Conservation (phyloP, 148 eudicot species). For the Camellia sinensis region DNA sequence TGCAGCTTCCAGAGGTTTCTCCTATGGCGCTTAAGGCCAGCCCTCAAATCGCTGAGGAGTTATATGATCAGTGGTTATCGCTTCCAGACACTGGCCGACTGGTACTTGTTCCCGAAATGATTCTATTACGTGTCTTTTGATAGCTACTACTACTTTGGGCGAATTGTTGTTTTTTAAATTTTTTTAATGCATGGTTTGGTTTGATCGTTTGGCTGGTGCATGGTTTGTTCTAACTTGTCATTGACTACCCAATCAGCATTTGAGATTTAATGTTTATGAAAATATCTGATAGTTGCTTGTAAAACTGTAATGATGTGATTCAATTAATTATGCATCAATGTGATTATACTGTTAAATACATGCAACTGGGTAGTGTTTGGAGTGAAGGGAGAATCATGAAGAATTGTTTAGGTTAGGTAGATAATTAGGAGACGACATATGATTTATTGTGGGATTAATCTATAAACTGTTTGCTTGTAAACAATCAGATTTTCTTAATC, state of each 20-base stretch:
- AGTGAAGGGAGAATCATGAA: not conserved
- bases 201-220: not conserved
- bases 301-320: not conserved
- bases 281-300: not conserved
- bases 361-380: not conserved
- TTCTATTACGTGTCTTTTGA: not conserved
- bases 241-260: not conserved
- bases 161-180: not conserved
- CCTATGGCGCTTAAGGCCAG: conserved; percentile 30
- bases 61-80: conserved; percentile 34
- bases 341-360: not conserved
- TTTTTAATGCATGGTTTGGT: not conserved
- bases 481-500: not conserved
- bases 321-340: too few relatives aligned
- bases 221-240: not conserved
- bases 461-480: not conserved
- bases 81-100: conserved; percentile 30
- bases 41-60: conserved; percentile 26
- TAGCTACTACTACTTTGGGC: not conserved
- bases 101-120: conserved; percentile 18
- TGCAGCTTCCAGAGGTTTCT: conserved; percentile 37
- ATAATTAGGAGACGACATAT: not conserved
- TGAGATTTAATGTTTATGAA: not conserved
- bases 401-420: not conserved
- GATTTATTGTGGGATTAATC: not conserved